Percentiles rank a stretch among this genome's conserved stretches.
These are phyloP conservation scores for Suillus lakei DNA, from an alignment of 768 basidiomycete species.

Conservation along the genomic window DNA sequence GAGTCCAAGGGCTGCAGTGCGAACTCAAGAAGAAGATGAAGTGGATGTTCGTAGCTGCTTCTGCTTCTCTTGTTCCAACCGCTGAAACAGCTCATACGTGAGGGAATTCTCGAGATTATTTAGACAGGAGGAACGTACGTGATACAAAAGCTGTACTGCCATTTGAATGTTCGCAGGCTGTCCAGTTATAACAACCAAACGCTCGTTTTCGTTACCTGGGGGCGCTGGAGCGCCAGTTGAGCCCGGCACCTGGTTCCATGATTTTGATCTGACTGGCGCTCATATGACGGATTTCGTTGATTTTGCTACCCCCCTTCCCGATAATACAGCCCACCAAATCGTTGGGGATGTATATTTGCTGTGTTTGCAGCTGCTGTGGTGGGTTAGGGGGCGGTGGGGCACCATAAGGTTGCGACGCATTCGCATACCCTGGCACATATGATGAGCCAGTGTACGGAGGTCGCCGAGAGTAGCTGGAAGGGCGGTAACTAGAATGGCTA, in stretches of 20 bases:
- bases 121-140: conserved; percentile 51
- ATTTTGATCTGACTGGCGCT: conserved; percentile 97
- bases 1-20: not conserved
- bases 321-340: conserved; percentile 97
- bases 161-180: conserved; percentile 93
- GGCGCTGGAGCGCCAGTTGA: conserved; percentile 73
- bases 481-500: conserved; percentile 66
- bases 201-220: conserved; percentile 81
- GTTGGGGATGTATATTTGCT: conserved; percentile 98
- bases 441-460: conserved; percentile 58
- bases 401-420: conserved; percentile 46
- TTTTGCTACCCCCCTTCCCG: conserved; percentile 97
- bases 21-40: conserved; percentile 34
- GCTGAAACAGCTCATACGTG: conserved; percentile 45
- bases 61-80: conserved; percentile 88
- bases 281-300: conserved; percentile 97
- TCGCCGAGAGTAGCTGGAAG: conserved; percentile 60
- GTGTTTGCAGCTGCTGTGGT: conserved; percentile 84
- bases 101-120: conserved; percentile 8
- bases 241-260: conserved; percentile 92
- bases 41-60: conserved; percentile 62
- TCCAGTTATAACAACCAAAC: conserved; percentile 97
- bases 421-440: conserved; percentile 71
- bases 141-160: conserved; percentile 91
- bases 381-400: conserved; percentile 56